Conservation (phyloP, 306 rosid species). For the Amphicarpaea edgeworthii region DNA sequence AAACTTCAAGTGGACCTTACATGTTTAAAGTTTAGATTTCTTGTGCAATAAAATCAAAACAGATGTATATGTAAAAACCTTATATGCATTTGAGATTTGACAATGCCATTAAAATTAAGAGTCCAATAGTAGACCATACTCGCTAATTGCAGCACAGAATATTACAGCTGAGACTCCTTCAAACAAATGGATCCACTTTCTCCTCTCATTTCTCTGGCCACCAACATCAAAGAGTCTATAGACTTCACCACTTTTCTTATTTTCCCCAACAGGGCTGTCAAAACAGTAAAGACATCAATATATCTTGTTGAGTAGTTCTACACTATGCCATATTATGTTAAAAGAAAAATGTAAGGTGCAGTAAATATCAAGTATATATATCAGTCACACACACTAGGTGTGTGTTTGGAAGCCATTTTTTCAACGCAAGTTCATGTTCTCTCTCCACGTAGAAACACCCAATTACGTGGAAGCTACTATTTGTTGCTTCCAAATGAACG, state of each 20-base stretch:
- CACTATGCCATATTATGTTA: constrained; percentile 10
- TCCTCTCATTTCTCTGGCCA: constrained; percentile 99
- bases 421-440: no score
- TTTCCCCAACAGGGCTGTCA: constrained; percentile 98
- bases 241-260: constrained; percentile 96
- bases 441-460: no score
- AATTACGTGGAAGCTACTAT: no score
- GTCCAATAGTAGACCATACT: constrained; percentile 62
- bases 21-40: background rate
- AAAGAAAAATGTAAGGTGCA: background rate
- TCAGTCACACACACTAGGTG: constrained; percentile 22
- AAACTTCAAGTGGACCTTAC: background rate
- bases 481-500: no score
- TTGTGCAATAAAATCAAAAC: constrained; percentile 5
- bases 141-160: constrained; percentile 98
- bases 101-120: background rate
- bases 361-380: background rate
- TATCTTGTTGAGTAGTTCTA: constrained; percentile 22
- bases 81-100: background rate
- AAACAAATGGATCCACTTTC: constrained; percentile 99
- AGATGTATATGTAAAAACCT: background rate
- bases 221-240: constrained; percentile 98
- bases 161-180: constrained; percentile 99
- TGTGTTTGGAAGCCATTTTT: no score
- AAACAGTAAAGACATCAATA: constrained; percentile 46